Base-by-base conservation (phyloP, 257 asterid genomes). In the Jacaranda copaia region DNA sequence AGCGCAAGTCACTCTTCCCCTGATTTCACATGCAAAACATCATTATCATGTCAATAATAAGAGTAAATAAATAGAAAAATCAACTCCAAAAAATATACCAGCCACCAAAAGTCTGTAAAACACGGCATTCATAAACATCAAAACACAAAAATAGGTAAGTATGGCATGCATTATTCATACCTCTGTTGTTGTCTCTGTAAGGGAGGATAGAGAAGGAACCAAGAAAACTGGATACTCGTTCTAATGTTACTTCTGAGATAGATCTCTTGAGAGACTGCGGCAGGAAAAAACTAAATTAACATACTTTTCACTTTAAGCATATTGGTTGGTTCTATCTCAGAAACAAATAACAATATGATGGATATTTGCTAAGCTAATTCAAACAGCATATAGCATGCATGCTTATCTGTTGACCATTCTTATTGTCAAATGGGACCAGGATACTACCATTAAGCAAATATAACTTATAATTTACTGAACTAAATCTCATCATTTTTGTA, bases 191-290 rank as follows among this genome's bases (percentile, higher is more conserved):
- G 67, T 87, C 92, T 67, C 83, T 88, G 64, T 66, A 52, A 19
- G 94, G 86, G 86, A 88, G 85, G 74, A 80, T 75, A 25, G 97
- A 88, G 83, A 90, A 85, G 63, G 94, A 92, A 59, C 97, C 88
- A 46, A 91, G 75, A 69, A 90, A 84, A 78, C 88, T 84, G 78
- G 98, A 90, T 85, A 93, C 77, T 71, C 86, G 87, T 59, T 87
- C 95, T 59, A 96, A 75, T 19, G 95, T 89, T 71, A 80, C 81
- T 87, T 93, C 98, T 63, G 99, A 92, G 86, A 87, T 63, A 8
- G 98, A 90, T 88, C 92, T 88, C 83, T 84, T 84, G 83, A 86
- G 79, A 68, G 79, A 73, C 99, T 96, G 82, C 66, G 70, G 61
- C 70, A 75, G 80, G 52, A 35, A 49, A 15, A 68, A 25, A 40